Base-by-base conservation (phyloP, 495 filamentous ascomycete genomes). In the Parathielavia appendiculata region DNA sequence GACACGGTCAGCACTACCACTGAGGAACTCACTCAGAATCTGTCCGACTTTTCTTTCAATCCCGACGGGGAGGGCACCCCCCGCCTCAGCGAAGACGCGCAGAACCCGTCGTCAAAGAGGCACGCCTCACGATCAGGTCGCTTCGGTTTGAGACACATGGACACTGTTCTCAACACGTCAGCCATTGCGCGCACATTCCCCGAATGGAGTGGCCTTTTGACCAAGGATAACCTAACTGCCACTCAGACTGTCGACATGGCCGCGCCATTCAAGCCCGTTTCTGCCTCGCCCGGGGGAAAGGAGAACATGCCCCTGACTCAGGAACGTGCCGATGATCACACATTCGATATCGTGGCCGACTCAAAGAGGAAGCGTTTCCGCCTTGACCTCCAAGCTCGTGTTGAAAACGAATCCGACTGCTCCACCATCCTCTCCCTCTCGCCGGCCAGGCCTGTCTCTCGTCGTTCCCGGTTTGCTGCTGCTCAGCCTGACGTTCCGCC, bases 141-240 rank as follows among this genome's bases (percentile, higher is more conserved):
- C 51, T 71, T 70, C 43, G 66, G 58, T 36, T 44, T 55, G 13
- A 64, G 51, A 17, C 58, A 60, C 19, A 40, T 46, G 26, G 36
- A 47, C 8, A 63, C 54, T 16, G 59, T 63, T 6, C 76, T 86
- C 63, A 82, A 86, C 71, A 86, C 83, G 8, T 87, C 83, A 10
- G 83, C 78, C 38, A 73, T 87, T 45, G 81, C 80, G 22, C 80
- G 78, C 62, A 76, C 79, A 51, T 86, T 87, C 69, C 85, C 85
- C 22, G 79, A 86, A 61, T 86, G 75, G 75, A 73, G 68, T 41
- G 64, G 67, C 13, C 64, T 63, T 34, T 59, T 66, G 39, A 32
- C 44, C 59, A 62, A 61, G 50, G 63, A 61, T 51, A 51, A 58
- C 45, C 20, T 30, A 23, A 63, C 64, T 8, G 17, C 63, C 23